These are phyloP conservation scores for Sextonia rubra DNA, from an alignment of 164 flowering plant species.

Conservation along the genomic window DNA sequence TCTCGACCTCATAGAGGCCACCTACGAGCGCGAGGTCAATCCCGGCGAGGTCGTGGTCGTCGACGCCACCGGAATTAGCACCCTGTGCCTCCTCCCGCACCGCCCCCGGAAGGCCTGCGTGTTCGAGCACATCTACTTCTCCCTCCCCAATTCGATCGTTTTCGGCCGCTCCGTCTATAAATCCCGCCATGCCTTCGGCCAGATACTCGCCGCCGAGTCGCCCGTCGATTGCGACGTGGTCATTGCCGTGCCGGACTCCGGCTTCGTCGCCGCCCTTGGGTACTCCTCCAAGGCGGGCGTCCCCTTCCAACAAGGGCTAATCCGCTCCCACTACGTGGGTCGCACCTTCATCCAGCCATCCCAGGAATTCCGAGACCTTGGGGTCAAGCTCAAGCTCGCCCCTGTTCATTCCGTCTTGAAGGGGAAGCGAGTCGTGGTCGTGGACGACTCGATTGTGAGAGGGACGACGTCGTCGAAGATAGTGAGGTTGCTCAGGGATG, in stretches of 20 bases:
- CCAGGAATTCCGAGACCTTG: slow-evolving; percentile 82
- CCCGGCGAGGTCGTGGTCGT: slow-evolving; percentile 90
- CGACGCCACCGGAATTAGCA: slow-evolving; percentile 56
- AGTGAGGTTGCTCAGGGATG: slow-evolving; percentile 76
- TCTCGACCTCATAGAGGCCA: slow-evolving; percentile 81
- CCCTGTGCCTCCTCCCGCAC: slow-evolving; percentile 58
- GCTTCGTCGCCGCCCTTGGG: slow-evolving; percentile 91
- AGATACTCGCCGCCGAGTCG: slow-evolving; percentile 70
- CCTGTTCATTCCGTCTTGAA: slow-evolving; percentile 71
- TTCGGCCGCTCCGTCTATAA: slow-evolving; percentile 85
- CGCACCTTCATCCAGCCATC: slow-evolving; percentile 91
- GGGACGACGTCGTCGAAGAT: slow-evolving; percentile 91
- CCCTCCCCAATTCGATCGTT: slow-evolving; percentile 72
- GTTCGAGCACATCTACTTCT: slow-evolving; percentile 87
- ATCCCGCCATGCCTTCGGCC: slow-evolving; percentile 52
- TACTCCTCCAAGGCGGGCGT: slow-evolving; percentile 80
- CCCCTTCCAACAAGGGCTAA: slow-evolving; percentile 75
- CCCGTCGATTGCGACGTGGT: slow-evolving; percentile 96
- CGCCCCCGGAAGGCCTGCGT: slow-evolving; percentile 66
- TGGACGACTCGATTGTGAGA: slow-evolving; percentile 93
- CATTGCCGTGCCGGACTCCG: slow-evolving; percentile 84
- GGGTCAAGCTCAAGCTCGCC: slow-evolving; percentile 81
- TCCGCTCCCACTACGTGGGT: slow-evolving; percentile 83
- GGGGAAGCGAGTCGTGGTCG: slow-evolving; percentile 91
- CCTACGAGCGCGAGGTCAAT: slow-evolving; percentile 75